Percentiles rank a stretch among this genome's conserved stretches.
Evolutionary conservation across 805 yeast genomes (phyloP).

Genomic region (Yamadazyma paraphyllophila): DNA sequence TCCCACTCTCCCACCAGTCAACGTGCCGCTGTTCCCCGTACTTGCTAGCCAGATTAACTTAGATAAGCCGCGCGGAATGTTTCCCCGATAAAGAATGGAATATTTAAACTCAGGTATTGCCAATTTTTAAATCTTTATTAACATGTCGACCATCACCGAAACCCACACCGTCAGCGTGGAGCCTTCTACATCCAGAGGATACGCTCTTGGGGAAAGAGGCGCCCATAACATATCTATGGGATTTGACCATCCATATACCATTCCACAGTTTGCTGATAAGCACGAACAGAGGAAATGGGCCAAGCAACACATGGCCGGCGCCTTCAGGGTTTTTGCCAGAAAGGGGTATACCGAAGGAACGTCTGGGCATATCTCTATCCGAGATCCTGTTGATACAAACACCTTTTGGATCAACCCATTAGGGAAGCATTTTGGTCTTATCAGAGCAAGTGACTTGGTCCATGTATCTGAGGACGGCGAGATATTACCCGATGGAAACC

Average conservation of each 20-base stretch:
- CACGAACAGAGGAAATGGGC: conserved; percentile 52
- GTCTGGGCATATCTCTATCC: conserved; percentile 83
- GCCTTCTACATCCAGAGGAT: conserved; percentile 12
- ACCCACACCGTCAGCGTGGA: conserved; percentile 5
- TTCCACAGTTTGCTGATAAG: conserved; percentile 52
- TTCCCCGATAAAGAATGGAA: neutral
- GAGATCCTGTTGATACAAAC: conserved; percentile 77
- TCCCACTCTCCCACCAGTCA: too few species aligned
- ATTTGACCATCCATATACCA: conserved; percentile 44
- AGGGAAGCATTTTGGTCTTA: conserved; percentile 63
- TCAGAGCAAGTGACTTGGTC: conserved; percentile 39
- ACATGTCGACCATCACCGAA: conserved; percentile 6
- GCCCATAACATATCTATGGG: conserved; percentile 54
- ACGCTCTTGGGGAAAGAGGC: conserved; percentile 54
- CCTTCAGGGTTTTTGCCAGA: conserved; percentile 80
- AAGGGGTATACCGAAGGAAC: conserved; percentile 72
- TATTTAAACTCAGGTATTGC: neutral
- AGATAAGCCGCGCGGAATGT: neutral
- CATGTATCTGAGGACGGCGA: conserved; percentile 38
- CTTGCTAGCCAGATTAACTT: neutral
- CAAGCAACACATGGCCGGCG: conserved; percentile 77
- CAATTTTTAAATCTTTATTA: neutral
- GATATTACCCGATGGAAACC: conserved; percentile 39
- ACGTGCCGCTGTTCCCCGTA: too few species aligned
- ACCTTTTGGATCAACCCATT: conserved; percentile 91